Percentiles rank a stretch among this genome's conserved stretches.
Conservation (phyloP, 352 stramenopile genomes). For the Blastocystis hominis region DNA sequence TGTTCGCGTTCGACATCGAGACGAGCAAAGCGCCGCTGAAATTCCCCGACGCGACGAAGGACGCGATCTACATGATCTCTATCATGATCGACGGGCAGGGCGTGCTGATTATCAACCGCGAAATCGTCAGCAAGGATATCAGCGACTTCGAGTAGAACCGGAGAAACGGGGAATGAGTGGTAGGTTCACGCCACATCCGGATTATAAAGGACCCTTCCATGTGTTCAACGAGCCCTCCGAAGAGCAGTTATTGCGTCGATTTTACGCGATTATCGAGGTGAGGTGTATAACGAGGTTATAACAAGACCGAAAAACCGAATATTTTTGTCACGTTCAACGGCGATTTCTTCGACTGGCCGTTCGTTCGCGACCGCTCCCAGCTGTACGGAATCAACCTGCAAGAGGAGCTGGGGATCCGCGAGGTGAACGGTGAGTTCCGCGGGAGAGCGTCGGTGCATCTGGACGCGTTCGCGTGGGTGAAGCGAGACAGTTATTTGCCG, state of each 20-base stretch:
- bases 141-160: slow-evolving; percentile 96
- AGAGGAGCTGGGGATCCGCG: slow-evolving; percentile 73
- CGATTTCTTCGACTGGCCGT: slow-evolving; percentile 99
- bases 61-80: slow-evolving; percentile 95
- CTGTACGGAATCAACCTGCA: slow-evolving; percentile 81
- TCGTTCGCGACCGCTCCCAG: slow-evolving; percentile 81
- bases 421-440: slow-evolving; percentile 52
- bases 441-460: slow-evolving; percentile 71
- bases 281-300: neutral
- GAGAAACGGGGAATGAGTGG: too few species aligned
- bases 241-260: slow-evolving; percentile 71
- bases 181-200: slow-evolving; percentile 34
- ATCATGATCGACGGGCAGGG: slow-evolving; percentile 92
- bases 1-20: slow-evolving; percentile 99
- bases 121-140: slow-evolving; percentile 91
- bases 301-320: slow-evolving; percentile 78
- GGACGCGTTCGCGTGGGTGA: slow-evolving; percentile 97
- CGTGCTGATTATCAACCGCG: slow-evolving; percentile 88
- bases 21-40: slow-evolving; percentile 95
- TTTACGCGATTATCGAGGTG: slow-evolving; percentile 67
- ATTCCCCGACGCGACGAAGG: slow-evolving; percentile 87
- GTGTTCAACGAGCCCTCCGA: slow-evolving; percentile 89
- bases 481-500: slow-evolving; percentile 94
- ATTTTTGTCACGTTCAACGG: slow-evolving; percentile 99
- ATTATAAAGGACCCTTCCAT: slow-evolving; percentile 77